Percentiles rank a stretch among this genome's conserved stretches.
These are phyloP conservation scores for Boletellus ananas DNA, from an alignment of 768 basidiomycete species.

Conservation along the genomic window DNA sequence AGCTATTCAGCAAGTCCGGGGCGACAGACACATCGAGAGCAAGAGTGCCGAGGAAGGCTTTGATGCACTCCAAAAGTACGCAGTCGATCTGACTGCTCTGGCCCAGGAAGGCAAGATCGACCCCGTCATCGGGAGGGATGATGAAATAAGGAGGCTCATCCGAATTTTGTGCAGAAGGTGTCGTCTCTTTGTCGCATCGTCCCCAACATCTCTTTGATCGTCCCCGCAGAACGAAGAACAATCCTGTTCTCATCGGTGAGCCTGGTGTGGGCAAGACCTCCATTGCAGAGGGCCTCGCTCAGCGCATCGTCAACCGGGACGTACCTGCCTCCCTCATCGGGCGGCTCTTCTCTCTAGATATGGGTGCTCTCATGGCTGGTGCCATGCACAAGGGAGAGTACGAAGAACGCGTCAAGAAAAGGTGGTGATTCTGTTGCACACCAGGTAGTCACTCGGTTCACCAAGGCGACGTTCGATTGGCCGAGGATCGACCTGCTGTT, in stretches of 20 bases:
- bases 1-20: constrained; percentile 74
- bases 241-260: constrained; percentile 95
- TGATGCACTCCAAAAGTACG: constrained; percentile 88
- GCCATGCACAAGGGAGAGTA: constrained; percentile 95
- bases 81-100: constrained; percentile 78
- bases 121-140: constrained; percentile 90
- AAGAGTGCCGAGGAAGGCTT: constrained; percentile 89
- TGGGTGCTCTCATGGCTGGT: constrained; percentile 94
- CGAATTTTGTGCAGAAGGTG: constrained; percentile 80
- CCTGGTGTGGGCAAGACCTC: constrained; percentile 96
- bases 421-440: too few species aligned
- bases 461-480: too few species aligned
- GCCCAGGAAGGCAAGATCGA: constrained; percentile 95
- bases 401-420: constrained; percentile 93
- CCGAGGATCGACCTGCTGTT: too few species aligned
- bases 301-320: constrained; percentile 92
- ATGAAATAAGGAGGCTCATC: constrained; percentile 82
- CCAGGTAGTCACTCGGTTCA: too few species aligned
- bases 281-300: constrained; percentile 92
- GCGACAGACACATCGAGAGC: constrained; percentile 81
- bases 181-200: neutral
- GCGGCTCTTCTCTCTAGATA: constrained; percentile 81
- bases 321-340: constrained; percentile 73
- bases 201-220: too few species aligned
- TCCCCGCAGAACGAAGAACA: constrained; percentile 81